Base-by-base conservation (phyloP, 1,284 basidiomycete genomes). In the Lentinus polychrous region DNA sequence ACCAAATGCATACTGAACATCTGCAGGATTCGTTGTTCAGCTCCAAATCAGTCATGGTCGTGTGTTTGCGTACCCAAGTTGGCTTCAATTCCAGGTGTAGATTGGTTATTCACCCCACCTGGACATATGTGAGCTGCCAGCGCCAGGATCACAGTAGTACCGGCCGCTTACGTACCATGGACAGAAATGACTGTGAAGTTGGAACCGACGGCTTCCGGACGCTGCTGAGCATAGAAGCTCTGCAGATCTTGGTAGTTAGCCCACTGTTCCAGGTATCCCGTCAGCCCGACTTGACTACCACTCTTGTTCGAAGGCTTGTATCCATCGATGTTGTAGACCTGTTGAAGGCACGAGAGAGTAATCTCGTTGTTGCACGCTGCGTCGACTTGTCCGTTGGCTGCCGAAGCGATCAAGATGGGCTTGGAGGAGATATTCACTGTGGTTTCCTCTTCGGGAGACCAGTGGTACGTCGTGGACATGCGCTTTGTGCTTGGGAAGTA, bases 1-100 rank as follows among this genome's bases (percentile, higher is more conserved):
- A 20, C 83, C 84, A 53, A 77, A 81, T 1, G 73, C 83, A 66
- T 76, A 85, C 60, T 82, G 84, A 6, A 69, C 74, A 61, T 86
- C 89, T 52, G 32, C 11, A 24, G 27, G 38, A 31, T 34, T 7
- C 22, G 18, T 11, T 31, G 22, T 14, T 27, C 14, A 14, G 22
- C n/a, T 17, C n/a, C 23, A 17, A 23, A 10, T 23, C 20, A 23
- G 10, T 8, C 39, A 6, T 22, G 6, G 17, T 40, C 14, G 1
- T 11, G 8, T 6, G 33, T 24, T 10, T 0, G 34, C 56, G 10
- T 48, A 65, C 63, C 63, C 7, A 91, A 65, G 56, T 87, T 75
- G 11, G 86, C 87, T 63, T 91, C 88, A 3, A 57, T 61, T 1
- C 84, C 86, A 10, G 84, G 78, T 15, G 67, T 65, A 32, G 58